These are phyloP conservation scores for Saussurea involucrata DNA, from an alignment of 129 eudicot species.

Conservation along the genomic window DNA sequence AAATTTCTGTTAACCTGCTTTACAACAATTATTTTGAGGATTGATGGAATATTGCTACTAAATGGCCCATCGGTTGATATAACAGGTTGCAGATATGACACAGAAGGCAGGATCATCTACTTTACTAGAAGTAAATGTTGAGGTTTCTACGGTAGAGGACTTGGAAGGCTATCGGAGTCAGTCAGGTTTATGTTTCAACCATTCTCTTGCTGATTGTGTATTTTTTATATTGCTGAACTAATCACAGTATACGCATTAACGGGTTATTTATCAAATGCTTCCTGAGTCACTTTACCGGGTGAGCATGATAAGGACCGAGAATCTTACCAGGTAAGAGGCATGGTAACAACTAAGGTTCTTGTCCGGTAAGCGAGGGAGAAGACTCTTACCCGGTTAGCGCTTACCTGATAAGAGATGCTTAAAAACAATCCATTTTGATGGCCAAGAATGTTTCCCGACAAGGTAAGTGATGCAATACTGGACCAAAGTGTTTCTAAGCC, in stretches of 20 bases:
- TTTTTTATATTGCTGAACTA: background rate
- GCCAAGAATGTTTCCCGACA: too few relatives aligned
- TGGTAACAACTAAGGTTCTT: too few relatives aligned
- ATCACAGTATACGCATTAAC: background rate
- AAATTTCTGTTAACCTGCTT: constrained; percentile 10
- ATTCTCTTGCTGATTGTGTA: background rate
- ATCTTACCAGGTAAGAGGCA: too few relatives aligned
- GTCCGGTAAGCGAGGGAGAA: too few relatives aligned
- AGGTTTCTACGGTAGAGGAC: constrained; percentile 15
- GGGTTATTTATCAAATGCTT: background rate
- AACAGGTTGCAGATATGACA: constrained; percentile 35
- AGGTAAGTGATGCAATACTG: too few relatives aligned
- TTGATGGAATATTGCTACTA: background rate
- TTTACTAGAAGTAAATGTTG: constrained; percentile 28
- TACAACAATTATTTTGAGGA: constrained; percentile 3
- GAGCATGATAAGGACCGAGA: too few relatives aligned
- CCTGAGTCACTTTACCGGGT: too few relatives aligned
- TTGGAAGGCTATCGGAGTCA: constrained; percentile 16
- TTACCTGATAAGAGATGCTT: too few relatives aligned
- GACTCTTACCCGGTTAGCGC: too few relatives aligned
- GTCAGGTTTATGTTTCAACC: constrained; percentile 26
- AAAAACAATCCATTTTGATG: too few relatives aligned
- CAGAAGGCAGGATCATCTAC: constrained; percentile 17
- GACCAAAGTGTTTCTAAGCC: too few relatives aligned
- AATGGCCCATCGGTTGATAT: background rate